Percentiles rank a stretch among this genome's conserved stretches.
Conservation (phyloP, 805 yeast genomes). For the Saccharomyces paradoxus region DNA sequence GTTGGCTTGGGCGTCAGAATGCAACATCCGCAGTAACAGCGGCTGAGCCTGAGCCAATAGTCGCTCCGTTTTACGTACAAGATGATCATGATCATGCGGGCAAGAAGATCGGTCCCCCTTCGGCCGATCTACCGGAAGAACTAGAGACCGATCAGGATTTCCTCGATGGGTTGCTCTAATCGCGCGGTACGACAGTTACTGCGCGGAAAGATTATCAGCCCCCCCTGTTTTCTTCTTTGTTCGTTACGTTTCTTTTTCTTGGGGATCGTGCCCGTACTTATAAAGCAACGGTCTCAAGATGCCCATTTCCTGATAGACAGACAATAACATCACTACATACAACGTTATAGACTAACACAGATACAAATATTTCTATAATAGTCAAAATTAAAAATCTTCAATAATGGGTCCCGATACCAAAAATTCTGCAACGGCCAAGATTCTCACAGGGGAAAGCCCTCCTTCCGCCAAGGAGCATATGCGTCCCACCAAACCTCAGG, state of each 20-base stretch:
- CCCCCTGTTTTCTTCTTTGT: background rate
- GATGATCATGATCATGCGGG: background rate
- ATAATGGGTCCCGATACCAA: background rate
- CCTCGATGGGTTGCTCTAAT: slow-evolving; percentile 20
- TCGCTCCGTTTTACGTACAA: background rate
- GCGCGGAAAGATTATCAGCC: slow-evolving; percentile 3
- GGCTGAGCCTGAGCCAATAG: background rate
- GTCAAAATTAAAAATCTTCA: background rate
- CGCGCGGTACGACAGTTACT: background rate
- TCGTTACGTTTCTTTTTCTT: background rate
- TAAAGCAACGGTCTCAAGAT: background rate
- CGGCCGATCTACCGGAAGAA: slow-evolving; percentile 14
- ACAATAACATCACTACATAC: background rate
- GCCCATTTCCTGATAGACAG: background rate
- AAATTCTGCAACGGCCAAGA: background rate
- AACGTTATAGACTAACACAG: background rate
- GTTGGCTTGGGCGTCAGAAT: slow-evolving; percentile 8
- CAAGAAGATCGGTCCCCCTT: background rate
- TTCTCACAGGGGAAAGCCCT: background rate
- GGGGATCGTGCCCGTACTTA: background rate
- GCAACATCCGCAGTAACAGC: background rate
- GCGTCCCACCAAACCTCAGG: background rate
- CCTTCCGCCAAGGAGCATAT: background rate
- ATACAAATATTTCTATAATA: background rate
- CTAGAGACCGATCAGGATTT: slow-evolving; percentile 22